A percentile compares a stretch with the other conserved stretches of the same genome.
Evolutionary conservation across 2,329 filamentous ascomycete species (phyloP).

Genomic region (Colletotrichum sp.): DNA sequence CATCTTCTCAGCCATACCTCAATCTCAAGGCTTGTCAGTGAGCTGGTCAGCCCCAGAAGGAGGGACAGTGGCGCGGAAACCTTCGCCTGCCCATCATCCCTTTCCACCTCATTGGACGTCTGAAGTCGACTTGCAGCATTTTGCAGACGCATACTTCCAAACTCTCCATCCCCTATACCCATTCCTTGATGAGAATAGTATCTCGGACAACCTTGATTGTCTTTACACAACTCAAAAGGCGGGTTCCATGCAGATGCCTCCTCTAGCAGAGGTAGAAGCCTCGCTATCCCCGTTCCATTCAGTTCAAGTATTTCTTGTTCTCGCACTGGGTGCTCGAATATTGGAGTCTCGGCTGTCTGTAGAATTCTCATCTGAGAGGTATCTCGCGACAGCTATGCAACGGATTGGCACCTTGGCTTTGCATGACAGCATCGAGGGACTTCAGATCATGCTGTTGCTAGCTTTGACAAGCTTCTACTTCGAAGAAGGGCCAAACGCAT

Average conservation of each 20-base stretch:
- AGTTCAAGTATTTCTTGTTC: slow-evolving; percentile 58
- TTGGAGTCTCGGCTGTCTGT: slow-evolving; percentile 47
- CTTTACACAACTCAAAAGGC: slow-evolving; percentile 32
- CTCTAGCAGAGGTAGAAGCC: slow-evolving; percentile 15
- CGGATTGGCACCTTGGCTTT: slow-evolving; percentile 48
- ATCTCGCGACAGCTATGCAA: slow-evolving; percentile 51
- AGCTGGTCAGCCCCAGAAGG: not conserved
- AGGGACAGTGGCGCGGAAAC: not conserved
- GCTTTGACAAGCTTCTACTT: slow-evolving; percentile 56
- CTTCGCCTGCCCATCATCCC: slow-evolving; percentile 10
- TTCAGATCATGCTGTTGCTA: slow-evolving; percentile 52
- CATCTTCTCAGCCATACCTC: slow-evolving; percentile 44
- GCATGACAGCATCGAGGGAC: slow-evolving; percentile 51
- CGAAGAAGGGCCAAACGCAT: slow-evolving; percentile 51
- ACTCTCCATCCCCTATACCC: slow-evolving; percentile 53
- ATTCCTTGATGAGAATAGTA: slow-evolving; percentile 49
- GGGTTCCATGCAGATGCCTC: not conserved
- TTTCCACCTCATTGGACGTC: not conserved
- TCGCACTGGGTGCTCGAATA: slow-evolving; percentile 52
- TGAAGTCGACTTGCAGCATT: slow-evolving; percentile 31
- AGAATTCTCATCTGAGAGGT: slow-evolving; percentile 51
- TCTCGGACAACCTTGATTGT: slow-evolving; percentile 31
- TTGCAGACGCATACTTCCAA: slow-evolving; percentile 53
- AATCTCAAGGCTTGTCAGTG: not conserved
- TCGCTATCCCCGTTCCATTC: slow-evolving; percentile 30